phyloP scores from a whole-genome alignment of 495 filamentous ascomycete species.

The Penicillium paradoxum region DNA sequence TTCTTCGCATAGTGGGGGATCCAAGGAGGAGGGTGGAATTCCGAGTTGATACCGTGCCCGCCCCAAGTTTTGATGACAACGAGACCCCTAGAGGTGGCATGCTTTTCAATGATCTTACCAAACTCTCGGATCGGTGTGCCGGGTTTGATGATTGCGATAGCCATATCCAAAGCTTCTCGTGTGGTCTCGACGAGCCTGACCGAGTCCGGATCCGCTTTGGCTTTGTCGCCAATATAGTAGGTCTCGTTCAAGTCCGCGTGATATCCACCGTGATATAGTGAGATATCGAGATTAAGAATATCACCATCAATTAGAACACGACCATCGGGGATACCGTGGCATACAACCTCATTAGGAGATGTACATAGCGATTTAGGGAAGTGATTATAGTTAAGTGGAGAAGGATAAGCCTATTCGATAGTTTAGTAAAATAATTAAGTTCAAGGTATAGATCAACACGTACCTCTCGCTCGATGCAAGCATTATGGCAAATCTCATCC shows the following conservation, averaged over 20 bases:
- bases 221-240: conserved; percentile 64
- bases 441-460: too few relatives aligned
- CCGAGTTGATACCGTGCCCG: conserved; percentile 64
- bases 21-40: conserved; percentile 67
- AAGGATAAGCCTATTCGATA: conserved; percentile 64
- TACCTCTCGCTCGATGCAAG: conserved; percentile 73
- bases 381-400: conserved; percentile 75
- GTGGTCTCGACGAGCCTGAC: conserved; percentile 65
- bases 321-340: conserved; percentile 68
- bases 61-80: conserved; percentile 64
- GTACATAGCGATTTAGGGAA: conserved; percentile 86
- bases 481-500: conserved; percentile 76
- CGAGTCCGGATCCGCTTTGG: conserved; percentile 59
- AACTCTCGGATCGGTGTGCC: conserved; percentile 63
- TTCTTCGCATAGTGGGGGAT: conserved; percentile 70
- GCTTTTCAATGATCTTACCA: conserved; percentile 64
- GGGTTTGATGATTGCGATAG: conserved; percentile 64
- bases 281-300: conserved; percentile 69
- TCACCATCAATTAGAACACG: conserved; percentile 61
- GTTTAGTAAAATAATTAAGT: conserved; percentile 8
- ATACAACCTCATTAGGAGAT: conserved; percentile 76
- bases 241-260: conserved; percentile 72
- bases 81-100: conserved; percentile 57
- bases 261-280: conserved; percentile 65
- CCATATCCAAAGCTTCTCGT: conserved; percentile 59